Evolutionary conservation across 1,284 basidiomycete genomes (phyloP), one percentile per base, ranked within the genome.

Genomic region (Singerocomus inundabilis): DNA sequence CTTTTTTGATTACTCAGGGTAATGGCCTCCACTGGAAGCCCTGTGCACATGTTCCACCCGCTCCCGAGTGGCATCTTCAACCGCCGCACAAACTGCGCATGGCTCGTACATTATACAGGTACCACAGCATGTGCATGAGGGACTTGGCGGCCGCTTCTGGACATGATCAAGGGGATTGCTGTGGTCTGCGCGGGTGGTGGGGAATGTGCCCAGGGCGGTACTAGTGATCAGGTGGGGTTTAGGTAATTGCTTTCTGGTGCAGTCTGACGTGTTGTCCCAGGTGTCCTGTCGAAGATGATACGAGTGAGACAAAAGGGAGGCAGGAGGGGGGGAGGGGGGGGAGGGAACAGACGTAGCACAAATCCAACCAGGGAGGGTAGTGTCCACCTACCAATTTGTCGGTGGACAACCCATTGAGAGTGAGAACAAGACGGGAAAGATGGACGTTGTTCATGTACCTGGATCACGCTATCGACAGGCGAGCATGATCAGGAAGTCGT

Each of bases 381-480:
- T 92, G 66, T 98, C 94, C 30, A 94, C 80, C 52, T 88, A 91
- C 86, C 89, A 93, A 58, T 4, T 13, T 25, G 15, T 41, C 0
- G n/a, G n/a, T n/a, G n/a, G n/a, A n/a, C 5, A 32, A 25, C 4
- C 41, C 30, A 28, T 44, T 6, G 34, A 10, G 26, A 55, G 33
- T 57, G 31, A 58, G 40, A 25, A 46, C 32, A 3, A 11, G 12
- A 12, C 4, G 16, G 12, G 26, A 12, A 25, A 24, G 21, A 25
- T 21, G 1, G 18, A 44, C n/a, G 42, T 9, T 12, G n/a, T n/a
- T 36, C n/a, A 3, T 36, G 24, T 60, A 91, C 91, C 67, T 88
- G 81, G 0, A 96, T 85, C 11, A 98, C 96, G 62, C 98, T 91
- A 68, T 99, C 96, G 1, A 73, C 99, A 99, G 0, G 96, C 97